Conservation (phyloP, 345 rosid species). For the Eucalyptus shirleyi region DNA sequence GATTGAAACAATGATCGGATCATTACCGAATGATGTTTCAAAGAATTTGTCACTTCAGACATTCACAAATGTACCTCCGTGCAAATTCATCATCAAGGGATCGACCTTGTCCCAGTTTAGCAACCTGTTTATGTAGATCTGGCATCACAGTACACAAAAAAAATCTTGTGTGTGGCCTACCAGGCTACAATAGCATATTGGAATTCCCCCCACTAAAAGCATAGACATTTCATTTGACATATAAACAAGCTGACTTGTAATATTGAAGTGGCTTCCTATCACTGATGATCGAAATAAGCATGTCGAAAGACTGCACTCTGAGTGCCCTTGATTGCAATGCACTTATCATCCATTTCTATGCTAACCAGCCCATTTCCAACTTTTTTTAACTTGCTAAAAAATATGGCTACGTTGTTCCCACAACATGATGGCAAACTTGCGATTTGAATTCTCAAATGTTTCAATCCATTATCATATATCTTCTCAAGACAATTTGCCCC, state of each 20-base stretch:
- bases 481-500: not conserved
- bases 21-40: not conserved
- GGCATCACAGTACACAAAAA: not conserved
- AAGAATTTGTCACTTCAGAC: not conserved
- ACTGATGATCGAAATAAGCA: not conserved
- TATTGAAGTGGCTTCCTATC: not conserved
- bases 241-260: not conserved
- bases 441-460: not conserved
- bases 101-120: not conserved
- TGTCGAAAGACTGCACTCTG: not conserved
- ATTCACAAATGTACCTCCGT: not conserved
- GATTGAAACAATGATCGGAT: not conserved
- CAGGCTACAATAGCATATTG: not conserved
- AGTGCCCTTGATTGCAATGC: not conserved
- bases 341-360: not conserved
- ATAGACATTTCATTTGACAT: not conserved
- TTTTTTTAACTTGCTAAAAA: not conserved
- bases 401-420: not conserved
- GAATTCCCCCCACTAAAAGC: not conserved
- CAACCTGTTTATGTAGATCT: not conserved
- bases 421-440: not conserved
- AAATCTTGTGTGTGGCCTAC: not conserved
- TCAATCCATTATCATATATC: not conserved
- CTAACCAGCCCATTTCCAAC: not conserved
- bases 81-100: not conserved